These are phyloP conservation scores for Solanum sitiens DNA, from an alignment of 257 asterid genomes.

Conservation along the genomic window DNA sequence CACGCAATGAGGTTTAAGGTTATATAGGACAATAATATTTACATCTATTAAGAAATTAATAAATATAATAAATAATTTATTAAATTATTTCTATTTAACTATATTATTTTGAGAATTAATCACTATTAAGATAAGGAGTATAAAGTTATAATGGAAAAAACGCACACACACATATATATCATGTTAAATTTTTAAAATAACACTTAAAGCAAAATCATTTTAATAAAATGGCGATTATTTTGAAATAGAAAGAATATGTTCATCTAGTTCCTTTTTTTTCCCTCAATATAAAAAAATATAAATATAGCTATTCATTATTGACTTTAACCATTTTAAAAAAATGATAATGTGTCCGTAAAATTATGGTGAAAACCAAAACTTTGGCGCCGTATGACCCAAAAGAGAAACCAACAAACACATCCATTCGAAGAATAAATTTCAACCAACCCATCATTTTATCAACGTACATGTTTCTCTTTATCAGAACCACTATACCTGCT, in stretches of 20 bases:
- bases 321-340: no score
- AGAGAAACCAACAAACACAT: neutral
- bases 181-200: no score
- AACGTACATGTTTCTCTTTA: neutral
- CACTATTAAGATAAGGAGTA: neutral
- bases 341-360: neutral
- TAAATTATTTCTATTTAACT: no score
- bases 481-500: neutral
- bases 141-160: neutral
- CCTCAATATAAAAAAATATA: no score
- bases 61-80: no score
- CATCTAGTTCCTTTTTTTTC: neutral
- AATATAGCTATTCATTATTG: no score
- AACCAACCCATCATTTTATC: neutral
- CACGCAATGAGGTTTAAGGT: neutral
- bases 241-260: neutral
- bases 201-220: no score
- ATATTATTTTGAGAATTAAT: no score
- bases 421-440: neutral
- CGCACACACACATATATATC: accelerated
- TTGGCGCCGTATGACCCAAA: neutral
- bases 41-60: no score
- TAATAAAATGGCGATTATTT: neutral
- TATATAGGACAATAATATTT: neutral
- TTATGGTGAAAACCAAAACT: neutral